Evolutionary conservation across 768 basidiomycete species (phyloP), one percentile per base, ranked within the genome.

Genomic region (Coprinopsis marcescibilis): DNA sequence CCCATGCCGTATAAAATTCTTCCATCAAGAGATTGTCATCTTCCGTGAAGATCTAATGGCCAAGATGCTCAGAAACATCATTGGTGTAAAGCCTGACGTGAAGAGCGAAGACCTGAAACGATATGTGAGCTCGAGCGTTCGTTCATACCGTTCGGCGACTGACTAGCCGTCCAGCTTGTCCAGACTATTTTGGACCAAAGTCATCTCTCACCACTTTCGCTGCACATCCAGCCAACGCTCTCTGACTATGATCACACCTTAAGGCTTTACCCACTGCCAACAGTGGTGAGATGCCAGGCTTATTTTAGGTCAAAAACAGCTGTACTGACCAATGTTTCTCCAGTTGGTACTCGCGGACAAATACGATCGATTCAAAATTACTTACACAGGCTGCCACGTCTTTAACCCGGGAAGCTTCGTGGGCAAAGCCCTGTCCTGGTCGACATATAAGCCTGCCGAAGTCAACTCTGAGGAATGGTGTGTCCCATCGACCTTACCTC

Each of bases 341-440:
- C 51, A 96, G 93, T 73, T 97, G 15, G 74, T 98, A 25, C 77
- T 99, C 11, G 96, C 96, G 1, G 96, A 99, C 67, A 93, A 86
- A 65, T 96, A 97, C 59, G 94, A 96, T 61, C 80, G 87, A 38
- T 99, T 91, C 63, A 91, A 96, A 57, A 73, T 96, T 53, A 98
- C 94, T 1, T 99, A 99, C 62, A 93, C 94, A 49, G 92, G 92
- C 10, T 98, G 96, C 57, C 96, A 98, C 65, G 96, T 98, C 21
- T 93, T 98, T 74, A 99, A 99, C 62, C 96, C 96, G 0, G 94
- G 96, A 15, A 83, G 85, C 41, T 97, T 98, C 60, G 72, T 92
- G 12, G 81, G 89, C 3, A 85, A 79, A 40, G 76, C 84, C 4
- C 86, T 90, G 54, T 75, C 79, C 4, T 98, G 97, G 71, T 90